Base-by-base conservation (phyloP, 2,329 filamentous ascomycete genomes). In the Onygenales sp. region DNA sequence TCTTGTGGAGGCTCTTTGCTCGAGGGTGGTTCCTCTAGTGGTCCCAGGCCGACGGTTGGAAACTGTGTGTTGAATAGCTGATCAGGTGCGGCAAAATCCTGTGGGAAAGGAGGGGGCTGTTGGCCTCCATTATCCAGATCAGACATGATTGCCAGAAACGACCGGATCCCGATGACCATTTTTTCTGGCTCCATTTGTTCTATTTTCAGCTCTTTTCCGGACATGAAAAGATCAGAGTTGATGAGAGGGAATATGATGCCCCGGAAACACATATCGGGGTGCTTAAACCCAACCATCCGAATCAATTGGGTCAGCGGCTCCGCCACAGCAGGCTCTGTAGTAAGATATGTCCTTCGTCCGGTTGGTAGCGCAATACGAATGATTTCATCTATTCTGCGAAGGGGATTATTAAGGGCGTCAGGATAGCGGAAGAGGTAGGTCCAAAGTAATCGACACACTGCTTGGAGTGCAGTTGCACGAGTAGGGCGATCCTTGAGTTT, bases 111-210 rank as follows among this genome's bases (percentile, higher is more conserved):
- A 2, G 93, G 93, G 27, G 80, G 80, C 10, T 85, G 81, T 58
- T 83, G 79, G 48, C 91, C 86, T 31, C 86, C 85, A 58, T 86
- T 92, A 68, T 98, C 93, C 31, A 97, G 76, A 67, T 98, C 93
- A 0, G 87, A 81, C 82, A 98, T 92, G 60, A 97, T 89, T 35
- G 87, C 88, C 32, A 98, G 77, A 66, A 97, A 98, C 2, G 93
- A 88, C 58, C 90, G 83, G 58, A 98, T 98, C 2, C 91, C 93
- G 61, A 98, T 87, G n/a, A 97, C 92, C 73, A 96, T 95, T 62
- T 89, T 86, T 65, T 98, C 94, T 0, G 94, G 93, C 57, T 98
- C 93, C 57, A 98, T 79, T 64, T 94, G 89, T 64, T 97, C 93
- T 32, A 96, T 87, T 64, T 83, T 90, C 43, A 93, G 73, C 44